Conservation (phyloP, 148 eudicot species). For the Chenopodium album region DNA sequence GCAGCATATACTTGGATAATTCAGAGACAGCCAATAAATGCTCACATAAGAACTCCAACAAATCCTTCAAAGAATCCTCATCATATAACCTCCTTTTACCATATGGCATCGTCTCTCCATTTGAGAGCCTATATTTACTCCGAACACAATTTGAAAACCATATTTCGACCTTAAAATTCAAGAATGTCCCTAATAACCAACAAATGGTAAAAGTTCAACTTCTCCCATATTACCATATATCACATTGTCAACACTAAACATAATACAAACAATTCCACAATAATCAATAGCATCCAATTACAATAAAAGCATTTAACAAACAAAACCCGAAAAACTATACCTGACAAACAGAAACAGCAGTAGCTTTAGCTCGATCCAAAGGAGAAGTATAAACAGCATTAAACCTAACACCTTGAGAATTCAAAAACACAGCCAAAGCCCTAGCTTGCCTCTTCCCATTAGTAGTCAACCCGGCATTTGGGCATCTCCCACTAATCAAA, state of each 20-base stretch:
- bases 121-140: too few species aligned
- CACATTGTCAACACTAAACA: background rate
- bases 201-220: background rate
- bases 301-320: background rate
- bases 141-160: background rate
- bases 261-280: too few species aligned
- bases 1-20: too few species aligned
- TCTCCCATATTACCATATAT: background rate
- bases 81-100: background rate
- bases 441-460: conserved; percentile 89
- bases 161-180: background rate
- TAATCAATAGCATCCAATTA: background rate
- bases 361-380: conserved; percentile 83
- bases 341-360: conserved; percentile 85
- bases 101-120: background rate
- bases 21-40: background rate
- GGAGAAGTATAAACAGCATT: conserved; percentile 85
- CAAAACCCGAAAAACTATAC: conserved; percentile 26
- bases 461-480: conserved; percentile 55
- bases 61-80: background rate
- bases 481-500: conserved; percentile 74
- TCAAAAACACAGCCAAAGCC: conserved; percentile 84
- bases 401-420: conserved; percentile 78
- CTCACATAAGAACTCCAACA: background rate
- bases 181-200: background rate